Conservation (phyloP, 2,329 filamentous ascomycete species). For the Ophiostoma triangulosporum region DNA sequence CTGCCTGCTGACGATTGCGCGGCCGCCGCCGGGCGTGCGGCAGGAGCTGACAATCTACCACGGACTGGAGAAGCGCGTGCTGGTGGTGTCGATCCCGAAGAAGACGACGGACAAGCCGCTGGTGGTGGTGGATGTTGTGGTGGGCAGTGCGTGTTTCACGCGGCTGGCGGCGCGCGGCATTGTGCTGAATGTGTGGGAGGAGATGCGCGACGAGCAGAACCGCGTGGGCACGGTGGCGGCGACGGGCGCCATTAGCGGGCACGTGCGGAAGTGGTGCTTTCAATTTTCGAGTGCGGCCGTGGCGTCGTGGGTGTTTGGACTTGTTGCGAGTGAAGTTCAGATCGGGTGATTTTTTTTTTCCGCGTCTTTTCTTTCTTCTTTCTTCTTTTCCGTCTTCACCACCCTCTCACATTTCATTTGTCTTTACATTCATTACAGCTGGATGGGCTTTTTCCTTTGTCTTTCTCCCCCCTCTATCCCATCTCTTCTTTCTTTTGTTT, state of each 20-base stretch:
- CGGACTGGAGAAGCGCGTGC: constrained; percentile 70
- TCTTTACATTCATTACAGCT: no score
- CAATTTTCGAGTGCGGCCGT: constrained; percentile 40
- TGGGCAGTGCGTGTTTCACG: constrained; percentile 75
- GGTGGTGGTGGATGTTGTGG: constrained; percentile 66
- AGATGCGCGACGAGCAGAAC: constrained; percentile 50
- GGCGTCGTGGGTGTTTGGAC: constrained; percentile 41
- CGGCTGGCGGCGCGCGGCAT: constrained; percentile 74
- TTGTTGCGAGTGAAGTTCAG: constrained; percentile 43
- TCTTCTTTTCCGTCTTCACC: not conserved
- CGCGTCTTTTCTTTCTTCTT: not conserved
- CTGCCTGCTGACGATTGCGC: constrained; percentile 69
- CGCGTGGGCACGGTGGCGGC: constrained; percentile 38
- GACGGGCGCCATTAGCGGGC: constrained; percentile 37
- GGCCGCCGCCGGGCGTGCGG: constrained; percentile 49
- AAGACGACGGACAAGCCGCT: constrained; percentile 42
- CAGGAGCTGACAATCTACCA: constrained; percentile 47
- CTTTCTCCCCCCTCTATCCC: not conserved
- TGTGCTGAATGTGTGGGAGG: constrained; percentile 78
- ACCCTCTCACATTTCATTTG: not conserved
- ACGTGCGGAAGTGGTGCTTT: constrained; percentile 51
- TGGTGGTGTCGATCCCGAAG: constrained; percentile 60
- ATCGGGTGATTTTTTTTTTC: not conserved
- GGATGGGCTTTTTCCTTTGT: not conserved
- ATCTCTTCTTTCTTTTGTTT: not conserved